Base-by-base conservation (phyloP, 2,329 filamentous ascomycete genomes). In the Tolypocladium guangdongense region DNA sequence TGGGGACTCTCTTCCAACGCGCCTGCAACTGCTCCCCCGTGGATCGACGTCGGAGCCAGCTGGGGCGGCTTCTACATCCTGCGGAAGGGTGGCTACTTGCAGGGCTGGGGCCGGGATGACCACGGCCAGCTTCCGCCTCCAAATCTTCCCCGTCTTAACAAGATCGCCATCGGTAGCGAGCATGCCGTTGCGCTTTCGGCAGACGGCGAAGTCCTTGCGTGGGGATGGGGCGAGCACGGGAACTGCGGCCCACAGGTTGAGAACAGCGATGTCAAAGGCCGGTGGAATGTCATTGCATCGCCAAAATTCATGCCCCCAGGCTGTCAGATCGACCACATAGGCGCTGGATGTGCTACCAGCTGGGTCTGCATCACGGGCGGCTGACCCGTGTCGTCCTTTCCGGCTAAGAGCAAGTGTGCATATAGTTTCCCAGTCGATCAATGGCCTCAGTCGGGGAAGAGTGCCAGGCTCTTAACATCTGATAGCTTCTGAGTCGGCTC, bases 181-280 rank as follows among this genome's bases (percentile, higher is more conserved):
- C 93, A 99, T 68, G 83, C 81, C n/a, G 69, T 97, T 57, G 88
- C 83, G 10, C 69, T 92, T 30, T 83, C 87, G 0, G 71, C 71
- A 11, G 74, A 78, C 22, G 82, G 82, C 1, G 79, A 84, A 50
- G 82, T 96, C 1, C 71, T 95, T 49, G 81, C 88, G 1, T 97
- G 92, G 90, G 93, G 93, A 22, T 99, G 93, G 93, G 91, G 90
- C 2, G 92, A 97, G 70, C 93, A 99, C 71, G 93, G 93, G 1
- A 99, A 99, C 66, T 99, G 93, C 67, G 93, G 93, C 3, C 80
- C 82, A 37, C 74, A 78, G 14, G 81, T 83, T 56, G 72, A 77
- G 20, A 73, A 78, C 56, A 83, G 82, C 50, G 81, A 88, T 68
- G 83, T 90, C 47, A 86, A 84, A 58, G 85, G 80, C 11, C 76